Evolutionary conservation across 441 rosid species (phyloP).

Genomic region (Populus hybrid): DNA sequence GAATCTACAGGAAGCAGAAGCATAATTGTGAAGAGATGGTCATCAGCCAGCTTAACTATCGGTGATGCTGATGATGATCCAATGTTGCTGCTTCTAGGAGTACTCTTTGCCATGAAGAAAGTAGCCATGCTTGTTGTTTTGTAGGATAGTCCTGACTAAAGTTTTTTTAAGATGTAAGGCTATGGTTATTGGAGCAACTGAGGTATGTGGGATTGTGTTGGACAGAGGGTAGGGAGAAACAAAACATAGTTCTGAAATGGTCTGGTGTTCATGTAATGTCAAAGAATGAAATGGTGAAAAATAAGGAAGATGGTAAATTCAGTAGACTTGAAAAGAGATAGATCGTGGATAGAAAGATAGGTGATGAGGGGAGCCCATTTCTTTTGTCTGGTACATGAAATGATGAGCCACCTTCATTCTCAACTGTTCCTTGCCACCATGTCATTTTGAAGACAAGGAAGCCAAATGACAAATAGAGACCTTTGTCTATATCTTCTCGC

Average conservation of each 20-base stretch:
- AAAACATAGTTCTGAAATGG: background rate
- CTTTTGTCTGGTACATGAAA: conserved; percentile 1
- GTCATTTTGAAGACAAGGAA: background rate
- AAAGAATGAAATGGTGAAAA: conserved; percentile 1
- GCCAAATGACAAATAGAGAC: background rate
- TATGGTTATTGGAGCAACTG: no score
- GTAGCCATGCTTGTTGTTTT: background rate
- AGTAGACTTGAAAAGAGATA: background rate
- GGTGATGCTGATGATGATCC: conserved; percentile 29
- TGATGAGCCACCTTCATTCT: background rate
- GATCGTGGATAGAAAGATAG: background rate
- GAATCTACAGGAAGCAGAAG: conserved; percentile 78
- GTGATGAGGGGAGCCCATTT: conserved; percentile 10
- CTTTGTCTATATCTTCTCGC: background rate
- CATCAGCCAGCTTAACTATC: conserved; percentile 44
- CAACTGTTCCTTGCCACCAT: background rate
- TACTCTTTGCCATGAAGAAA: conserved; percentile 25
- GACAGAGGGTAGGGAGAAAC: background rate
- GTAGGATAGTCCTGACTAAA: background rate
- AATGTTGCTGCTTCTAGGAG: background rate
- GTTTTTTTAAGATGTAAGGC: background rate
- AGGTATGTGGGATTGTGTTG: conserved; percentile 5
- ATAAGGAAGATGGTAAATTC: background rate
- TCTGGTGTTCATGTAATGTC: background rate
- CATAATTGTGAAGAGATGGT: conserved; percentile 73